Conservation (phyloP, 1,139 yeast species). For the Nadsonia starkeyi-henricii region DNA sequence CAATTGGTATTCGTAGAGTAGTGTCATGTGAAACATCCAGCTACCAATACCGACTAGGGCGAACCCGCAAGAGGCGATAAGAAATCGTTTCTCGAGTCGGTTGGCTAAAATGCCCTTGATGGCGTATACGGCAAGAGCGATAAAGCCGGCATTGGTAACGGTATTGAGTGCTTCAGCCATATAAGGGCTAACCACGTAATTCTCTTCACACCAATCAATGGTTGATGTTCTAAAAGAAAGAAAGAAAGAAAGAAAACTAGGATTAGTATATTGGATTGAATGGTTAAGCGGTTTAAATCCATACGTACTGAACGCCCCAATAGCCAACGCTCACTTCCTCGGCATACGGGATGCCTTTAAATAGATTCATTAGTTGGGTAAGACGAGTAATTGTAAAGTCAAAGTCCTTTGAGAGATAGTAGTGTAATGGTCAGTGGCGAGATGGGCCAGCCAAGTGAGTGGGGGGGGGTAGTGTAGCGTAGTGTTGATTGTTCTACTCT, state of each 20-base stretch:
- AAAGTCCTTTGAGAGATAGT: no score
- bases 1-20: constrained; percentile 73
- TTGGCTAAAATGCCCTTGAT: constrained; percentile 46
- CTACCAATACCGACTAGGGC: constrained; percentile 82
- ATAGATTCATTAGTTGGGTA: no score
- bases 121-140: constrained; percentile 54
- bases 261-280: not conserved
- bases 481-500: no score
- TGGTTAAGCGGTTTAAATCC: not conserved
- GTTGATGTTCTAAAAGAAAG: constrained; percentile 33
- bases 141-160: constrained; percentile 56
- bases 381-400: no score
- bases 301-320: not conserved
- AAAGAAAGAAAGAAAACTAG: not conserved
- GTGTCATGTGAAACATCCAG: constrained; percentile 94
- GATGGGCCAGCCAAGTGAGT: no score
- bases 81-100: constrained; percentile 53
- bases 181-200: constrained; percentile 71
- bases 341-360: not conserved
- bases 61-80: constrained; percentile 64
- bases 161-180: constrained; percentile 86
- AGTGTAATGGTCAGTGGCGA: no score
- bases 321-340: not conserved
- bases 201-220: constrained; percentile 95
- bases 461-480: no score